A percentile compares a stretch with the other conserved stretches of the same genome.
These are phyloP conservation scores for Fusarium lateritium DNA, from an alignment of 2,329 filamentous ascomycete genomes.

Conservation along the genomic window DNA sequence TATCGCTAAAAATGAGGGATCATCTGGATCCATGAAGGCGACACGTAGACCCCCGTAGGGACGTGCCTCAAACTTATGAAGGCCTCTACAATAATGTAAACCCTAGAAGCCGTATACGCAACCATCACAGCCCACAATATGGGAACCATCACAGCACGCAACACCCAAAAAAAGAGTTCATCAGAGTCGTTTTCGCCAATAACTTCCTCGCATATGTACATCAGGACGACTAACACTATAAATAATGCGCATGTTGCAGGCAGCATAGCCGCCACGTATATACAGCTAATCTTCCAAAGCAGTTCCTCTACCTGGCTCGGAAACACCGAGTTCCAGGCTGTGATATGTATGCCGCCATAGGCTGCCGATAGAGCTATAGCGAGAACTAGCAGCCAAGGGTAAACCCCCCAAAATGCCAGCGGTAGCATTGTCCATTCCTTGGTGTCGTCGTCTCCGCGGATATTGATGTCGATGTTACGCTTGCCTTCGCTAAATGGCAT, in stretches of 20 bases:
- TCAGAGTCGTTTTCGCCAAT: no score
- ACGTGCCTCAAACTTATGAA: slow-evolving; percentile 11
- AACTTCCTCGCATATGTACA: background rate
- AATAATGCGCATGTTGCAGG: background rate
- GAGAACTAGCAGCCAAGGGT: background rate
- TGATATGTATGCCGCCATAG: slow-evolving; percentile 6
- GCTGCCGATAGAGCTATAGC: background rate
- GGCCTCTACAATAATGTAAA: slow-evolving; percentile 10
- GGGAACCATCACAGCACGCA: no score
- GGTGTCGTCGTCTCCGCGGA: background rate
- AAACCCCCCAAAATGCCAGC: accelerated
- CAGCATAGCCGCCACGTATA: background rate
- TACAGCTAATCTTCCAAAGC: slow-evolving; percentile 6
- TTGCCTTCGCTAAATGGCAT: slow-evolving; percentile 10
- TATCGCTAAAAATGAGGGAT: slow-evolving; percentile 10
- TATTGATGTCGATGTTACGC: slow-evolving; percentile 1
- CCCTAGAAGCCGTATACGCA: background rate
- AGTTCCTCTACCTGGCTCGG: background rate
- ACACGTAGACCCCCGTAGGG: slow-evolving; percentile 10
- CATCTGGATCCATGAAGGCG: slow-evolving; percentile 15
- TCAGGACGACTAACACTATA: background rate
- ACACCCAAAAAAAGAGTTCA: no score
- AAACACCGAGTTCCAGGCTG: background rate
- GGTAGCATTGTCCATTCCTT: background rate
- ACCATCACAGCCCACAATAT: no score